A percentile compares a stretch with the other conserved stretches of the same genome.
Evolutionary conservation across 208 protist genomes (phyloP).

Genomic region (Crithidia bombi): DNA sequence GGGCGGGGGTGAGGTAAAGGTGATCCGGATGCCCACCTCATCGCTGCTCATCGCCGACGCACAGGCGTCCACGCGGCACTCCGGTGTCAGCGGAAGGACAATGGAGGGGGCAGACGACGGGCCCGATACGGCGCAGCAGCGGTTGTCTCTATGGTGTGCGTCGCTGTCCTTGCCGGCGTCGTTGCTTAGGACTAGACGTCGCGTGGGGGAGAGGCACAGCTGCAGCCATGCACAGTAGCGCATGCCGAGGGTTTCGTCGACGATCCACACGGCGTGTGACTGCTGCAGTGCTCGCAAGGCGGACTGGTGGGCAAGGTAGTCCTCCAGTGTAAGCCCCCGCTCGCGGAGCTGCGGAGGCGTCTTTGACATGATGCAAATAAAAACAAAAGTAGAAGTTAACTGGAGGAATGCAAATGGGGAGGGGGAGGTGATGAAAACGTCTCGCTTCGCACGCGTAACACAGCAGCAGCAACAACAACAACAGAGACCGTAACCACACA

Average conservation of each 20-base stretch:
- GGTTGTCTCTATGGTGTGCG: neutral
- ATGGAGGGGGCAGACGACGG: neutral
- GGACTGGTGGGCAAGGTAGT: conserved; percentile 36
- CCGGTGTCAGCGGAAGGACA: conserved; percentile 19
- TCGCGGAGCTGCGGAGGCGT: neutral
- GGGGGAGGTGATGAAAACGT: neutral
- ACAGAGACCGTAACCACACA: neutral
- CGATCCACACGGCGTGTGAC: conserved; percentile 30
- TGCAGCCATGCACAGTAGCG: conserved; percentile 28
- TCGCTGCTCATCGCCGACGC: neutral
- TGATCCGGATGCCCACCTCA: conserved; percentile 5
- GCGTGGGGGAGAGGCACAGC: conserved; percentile 21
- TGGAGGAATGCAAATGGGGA: neutral
- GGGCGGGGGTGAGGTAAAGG: neutral
- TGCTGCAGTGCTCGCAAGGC: conserved; percentile 18
- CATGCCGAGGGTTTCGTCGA: conserved; percentile 31
- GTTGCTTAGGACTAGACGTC: conserved; percentile 18
- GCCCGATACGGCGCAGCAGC: neutral
- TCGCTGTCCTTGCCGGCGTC: neutral
- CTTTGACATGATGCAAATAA: conserved; percentile 4
- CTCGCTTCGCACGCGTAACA: neutral
- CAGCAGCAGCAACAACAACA: neutral
- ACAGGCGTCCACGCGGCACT: conserved; percentile 13
- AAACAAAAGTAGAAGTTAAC: neutral
- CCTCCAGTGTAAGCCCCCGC: conserved; percentile 23